These are phyloP conservation scores for Hymenoscyphus occultus DNA, from an alignment of 2,329 filamentous ascomycete species.

Conservation along the genomic window DNA sequence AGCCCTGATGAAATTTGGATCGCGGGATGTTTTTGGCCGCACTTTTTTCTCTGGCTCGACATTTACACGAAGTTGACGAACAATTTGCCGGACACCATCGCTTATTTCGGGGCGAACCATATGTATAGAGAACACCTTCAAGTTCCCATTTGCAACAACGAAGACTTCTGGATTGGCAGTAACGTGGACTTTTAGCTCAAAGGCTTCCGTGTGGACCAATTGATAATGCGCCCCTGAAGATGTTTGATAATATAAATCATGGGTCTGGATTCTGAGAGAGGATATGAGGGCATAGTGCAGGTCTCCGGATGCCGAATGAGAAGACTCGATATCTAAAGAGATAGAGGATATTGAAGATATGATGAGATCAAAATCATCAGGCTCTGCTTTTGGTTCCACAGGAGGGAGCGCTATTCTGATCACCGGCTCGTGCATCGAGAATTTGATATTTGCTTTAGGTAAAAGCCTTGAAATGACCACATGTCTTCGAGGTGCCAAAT, in stretches of 20 bases:
- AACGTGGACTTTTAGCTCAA: slow-evolving; percentile 83
- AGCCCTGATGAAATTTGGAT: slow-evolving; percentile 69
- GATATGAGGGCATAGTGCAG: slow-evolving; percentile 84
- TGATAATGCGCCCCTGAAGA: slow-evolving; percentile 79
- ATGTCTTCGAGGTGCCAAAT: slow-evolving; percentile 52
- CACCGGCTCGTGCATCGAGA: slow-evolving; percentile 95
- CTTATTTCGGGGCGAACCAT: slow-evolving; percentile 91
- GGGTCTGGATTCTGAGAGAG: slow-evolving; percentile 77
- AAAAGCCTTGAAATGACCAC: slow-evolving; percentile 83
- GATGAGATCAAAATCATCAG: slow-evolving; percentile 88
- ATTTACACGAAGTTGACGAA: slow-evolving; percentile 74
- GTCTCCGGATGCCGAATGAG: slow-evolving; percentile 82
- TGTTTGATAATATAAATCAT: slow-evolving; percentile 93
- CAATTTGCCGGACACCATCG: slow-evolving; percentile 86
- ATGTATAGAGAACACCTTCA: slow-evolving; percentile 85
- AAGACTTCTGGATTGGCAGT: slow-evolving; percentile 82
- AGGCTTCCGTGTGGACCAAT: slow-evolving; percentile 79
- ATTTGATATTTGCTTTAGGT: slow-evolving; percentile 90
- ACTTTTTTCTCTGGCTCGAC: slow-evolving; percentile 60
- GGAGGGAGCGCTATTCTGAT: slow-evolving; percentile 84
- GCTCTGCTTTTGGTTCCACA: slow-evolving; percentile 59
- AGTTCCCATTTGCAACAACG: slow-evolving; percentile 72
- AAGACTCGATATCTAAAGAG: slow-evolving; percentile 89
- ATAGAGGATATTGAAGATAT: slow-evolving; percentile 94
- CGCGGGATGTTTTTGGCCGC: slow-evolving; percentile 47